Evolutionary conservation across 805 yeast genomes (phyloP), one percentile per base, ranked within the genome.

Genomic region (Saturnispora quitensis): DNA sequence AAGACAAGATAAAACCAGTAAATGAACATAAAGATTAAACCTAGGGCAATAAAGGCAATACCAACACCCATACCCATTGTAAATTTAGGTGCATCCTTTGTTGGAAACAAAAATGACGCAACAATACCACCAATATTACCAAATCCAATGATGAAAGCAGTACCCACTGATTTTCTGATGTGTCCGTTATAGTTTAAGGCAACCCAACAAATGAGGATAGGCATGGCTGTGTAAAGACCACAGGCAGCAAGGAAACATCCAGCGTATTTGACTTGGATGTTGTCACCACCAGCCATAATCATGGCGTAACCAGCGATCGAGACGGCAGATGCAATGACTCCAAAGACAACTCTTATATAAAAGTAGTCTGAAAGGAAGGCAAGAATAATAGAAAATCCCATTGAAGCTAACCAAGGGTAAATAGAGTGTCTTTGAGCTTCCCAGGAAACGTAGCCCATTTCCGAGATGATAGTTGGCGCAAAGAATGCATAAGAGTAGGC

Each of bases 381-480:
- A n/a, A 76, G 56, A 4, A 78, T 59, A 68, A 83, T 81, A 43
- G 83, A 77, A 34, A 77, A 69, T 5, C 84, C 89, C 61, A 88
- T 84, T 0, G 95, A 86, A 28, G 75, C 69, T 42, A 86, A 72
- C 90, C 95, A 89, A 20, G 96, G 95, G 58, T 88, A 89, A 47
- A 89, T 86, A 0, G 95, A 84, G 68, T 82, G 83, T 51, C 84
- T 77, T 66, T 89, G 89, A 9, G 95, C 91, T 51, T 77, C 72
- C 60, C 81, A 84, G 3, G 87, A 82, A 2, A 87, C 75, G 71
- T 82, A 74, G 20, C 85, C 84, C 69, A 84, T 70, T 40, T 75
- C 66, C 49, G 70, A 70, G 62, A 84, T 81, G 62, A 84, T 84
- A 31, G 84, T 72, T 43, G 87, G 81, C 20, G 89, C 82, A 63